These are phyloP conservation scores for Alternaria ventricosa DNA, from an alignment of 2,329 filamentous ascomycete species.

Conservation along the genomic window DNA sequence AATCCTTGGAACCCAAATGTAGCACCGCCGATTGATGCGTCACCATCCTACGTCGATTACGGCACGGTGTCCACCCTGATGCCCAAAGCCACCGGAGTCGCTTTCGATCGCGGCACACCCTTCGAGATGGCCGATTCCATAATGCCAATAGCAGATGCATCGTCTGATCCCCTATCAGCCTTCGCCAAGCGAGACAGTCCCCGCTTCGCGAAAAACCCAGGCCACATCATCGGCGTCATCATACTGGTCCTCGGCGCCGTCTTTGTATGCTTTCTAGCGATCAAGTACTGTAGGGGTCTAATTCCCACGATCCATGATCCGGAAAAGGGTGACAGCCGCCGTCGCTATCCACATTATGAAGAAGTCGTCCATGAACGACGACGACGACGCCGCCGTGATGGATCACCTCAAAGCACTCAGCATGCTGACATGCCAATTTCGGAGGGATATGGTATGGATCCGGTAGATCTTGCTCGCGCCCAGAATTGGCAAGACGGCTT, in stretches of 20 bases:
- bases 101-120: background rate
- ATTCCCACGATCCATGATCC: background rate
- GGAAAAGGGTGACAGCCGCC: background rate
- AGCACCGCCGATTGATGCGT: background rate
- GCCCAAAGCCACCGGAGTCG: background rate
- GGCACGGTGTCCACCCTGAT: background rate
- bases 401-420: background rate
- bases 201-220: background rate
- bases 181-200: background rate
- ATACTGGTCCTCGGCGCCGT: background rate
- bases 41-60: background rate
- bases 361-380: background rate
- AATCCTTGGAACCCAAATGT: background rate
- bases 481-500: background rate
- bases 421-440: background rate
- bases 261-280: background rate
- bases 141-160: too few relatives aligned
- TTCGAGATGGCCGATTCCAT: background rate
- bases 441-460: background rate
- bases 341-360: background rate
- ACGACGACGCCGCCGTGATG: background rate
- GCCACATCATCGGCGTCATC: background rate
- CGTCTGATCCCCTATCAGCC: background rate
- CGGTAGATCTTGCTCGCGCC: background rate
- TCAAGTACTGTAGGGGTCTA: background rate